Evolutionary conservation across 2,329 filamentous ascomycete genomes (phyloP), one percentile per base, ranked within the genome.

Genomic region (Penicillium glabrum): DNA sequence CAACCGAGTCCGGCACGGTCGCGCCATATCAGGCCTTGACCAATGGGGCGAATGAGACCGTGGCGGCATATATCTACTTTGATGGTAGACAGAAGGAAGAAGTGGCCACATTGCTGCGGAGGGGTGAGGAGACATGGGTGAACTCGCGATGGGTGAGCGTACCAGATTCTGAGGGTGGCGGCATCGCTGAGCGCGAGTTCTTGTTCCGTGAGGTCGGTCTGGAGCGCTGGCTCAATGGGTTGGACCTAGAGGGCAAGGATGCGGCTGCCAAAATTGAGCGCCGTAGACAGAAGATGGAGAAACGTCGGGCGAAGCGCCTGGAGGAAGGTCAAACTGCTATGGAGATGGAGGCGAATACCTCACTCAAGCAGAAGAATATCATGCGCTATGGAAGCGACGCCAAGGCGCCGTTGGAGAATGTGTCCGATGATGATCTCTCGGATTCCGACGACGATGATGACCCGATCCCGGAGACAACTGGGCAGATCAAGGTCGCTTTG

Each of bases 41-140:
- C 21, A 88, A 90, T 59, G 96, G 91, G 31, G 89, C 91, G 55
- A 96, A 97, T 75, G 95, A 99, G 79, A 99, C 95, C 14, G 93
- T 99, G 67, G 95, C 95, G 31, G 95, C 93, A 37, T 99, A 99
- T 75, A 98, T 99, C 67, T 99, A 99, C 79, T 99, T 99, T 71
- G 95, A 99, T 75, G 95, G 95, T 19, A 84, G 95, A 61, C 85
- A 86, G 59, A 99, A 99, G 75, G 95, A 99, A 73, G 95, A 99
- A 77, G 96, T 99, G 3, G 95, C 95, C 51, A 99, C 95, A 13
- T 80, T 99, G 56, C 81, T 99, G 51, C 84, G 95, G 54, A 89
- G 93, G 13, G 93, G 95, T 24, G 95, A 98, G 72, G 95, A 99
- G 77, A 99, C 95, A 2, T 99, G 95, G 95, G 96, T 99, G 24